Conservation (phyloP, 2,329 filamentous ascomycete genomes). For the Penicillium sp. region DNA sequence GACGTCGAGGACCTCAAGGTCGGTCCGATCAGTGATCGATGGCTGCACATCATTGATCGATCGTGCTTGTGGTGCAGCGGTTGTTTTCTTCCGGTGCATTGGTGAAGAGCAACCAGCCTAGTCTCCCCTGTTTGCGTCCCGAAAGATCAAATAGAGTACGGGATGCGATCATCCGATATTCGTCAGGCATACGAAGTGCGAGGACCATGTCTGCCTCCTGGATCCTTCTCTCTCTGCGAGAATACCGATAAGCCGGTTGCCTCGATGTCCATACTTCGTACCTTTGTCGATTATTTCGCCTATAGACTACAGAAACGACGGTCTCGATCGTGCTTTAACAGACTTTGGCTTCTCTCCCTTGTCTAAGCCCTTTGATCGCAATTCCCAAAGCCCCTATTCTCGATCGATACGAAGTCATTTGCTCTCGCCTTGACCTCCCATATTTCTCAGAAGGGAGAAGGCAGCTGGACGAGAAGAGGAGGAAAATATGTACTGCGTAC, state of each 20-base stretch:
- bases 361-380: not conserved
- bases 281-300: conserved; percentile 9
- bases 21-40: conserved; percentile 24
- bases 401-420: conserved; percentile 12
- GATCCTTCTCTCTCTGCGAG: not conserved
- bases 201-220: not conserved
- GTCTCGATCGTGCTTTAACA: conserved; percentile 16
- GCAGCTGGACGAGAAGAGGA: not conserved
- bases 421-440: not conserved
- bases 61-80: conserved; percentile 16
- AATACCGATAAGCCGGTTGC: conserved; percentile 1
- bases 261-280: too few species aligned
- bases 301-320: conserved; percentile 12
- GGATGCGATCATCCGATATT: conserved; percentile 15
- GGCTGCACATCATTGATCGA: conserved; percentile 26
- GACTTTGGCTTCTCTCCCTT: conserved; percentile 5
- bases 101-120: conserved; percentile 7
- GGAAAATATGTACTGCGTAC: not conserved
- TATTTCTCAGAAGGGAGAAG: not conserved
- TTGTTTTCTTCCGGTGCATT: conserved; percentile 10
- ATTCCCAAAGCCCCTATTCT: not conserved
- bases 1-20: conserved; percentile 12
- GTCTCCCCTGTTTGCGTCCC: conserved; percentile 12
- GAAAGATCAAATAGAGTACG: conserved; percentile 28
- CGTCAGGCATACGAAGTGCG: conserved; percentile 11